Percentiles rank a stretch among this genome's conserved stretches.
Conservation (phyloP, 2,329 filamentous ascomycete genomes). For the Orbilia quercus region DNA sequence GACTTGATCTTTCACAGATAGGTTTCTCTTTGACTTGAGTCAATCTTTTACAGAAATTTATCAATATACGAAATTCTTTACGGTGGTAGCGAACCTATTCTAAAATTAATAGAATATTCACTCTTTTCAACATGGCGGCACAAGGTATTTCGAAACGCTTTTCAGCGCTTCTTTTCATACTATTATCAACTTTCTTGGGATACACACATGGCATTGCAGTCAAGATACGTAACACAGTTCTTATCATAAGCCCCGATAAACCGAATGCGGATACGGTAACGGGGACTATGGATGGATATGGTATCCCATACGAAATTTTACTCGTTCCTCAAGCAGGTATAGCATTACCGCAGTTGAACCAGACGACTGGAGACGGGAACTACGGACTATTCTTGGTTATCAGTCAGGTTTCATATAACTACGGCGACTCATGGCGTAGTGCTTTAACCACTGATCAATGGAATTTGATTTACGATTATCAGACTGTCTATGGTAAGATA, state of each 20-base stretch:
- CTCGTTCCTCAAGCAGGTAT: slow-evolving; percentile 69
- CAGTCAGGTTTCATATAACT: slow-evolving; percentile 69
- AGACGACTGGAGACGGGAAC: slow-evolving; percentile 67
- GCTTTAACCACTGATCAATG: slow-evolving; percentile 70
- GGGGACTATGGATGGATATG: slow-evolving; percentile 71
- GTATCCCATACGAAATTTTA: slow-evolving; percentile 70
- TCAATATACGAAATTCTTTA: neutral
- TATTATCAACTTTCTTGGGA: slow-evolving; percentile 10
- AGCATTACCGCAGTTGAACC: slow-evolving; percentile 68
- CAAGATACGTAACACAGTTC: slow-evolving; percentile 66
- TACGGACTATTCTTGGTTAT: slow-evolving; percentile 71
- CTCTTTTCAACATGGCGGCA: slow-evolving; percentile 5
- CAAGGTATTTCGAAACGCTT: slow-evolving; percentile 1
- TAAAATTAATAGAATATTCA: slow-evolving; percentile 8
- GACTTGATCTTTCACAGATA: neutral
- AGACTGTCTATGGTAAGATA: slow-evolving; percentile 70
- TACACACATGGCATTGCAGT: slow-evolving; percentile 30
- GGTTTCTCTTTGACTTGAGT: slow-evolving; percentile 1
- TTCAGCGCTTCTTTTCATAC: slow-evolving; percentile 9
- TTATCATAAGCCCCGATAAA: slow-evolving; percentile 68
- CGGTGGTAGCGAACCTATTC: neutral
- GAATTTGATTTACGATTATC: slow-evolving; percentile 70
- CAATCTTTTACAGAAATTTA: slow-evolving; percentile 17
- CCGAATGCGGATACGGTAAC: slow-evolving; percentile 66
- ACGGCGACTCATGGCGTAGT: slow-evolving; percentile 66